Evolutionary conservation across 1,284 basidiomycete genomes (phyloP), one percentile per base, ranked within the genome.

Genomic region (Xerocomus nothofagi): DNA sequence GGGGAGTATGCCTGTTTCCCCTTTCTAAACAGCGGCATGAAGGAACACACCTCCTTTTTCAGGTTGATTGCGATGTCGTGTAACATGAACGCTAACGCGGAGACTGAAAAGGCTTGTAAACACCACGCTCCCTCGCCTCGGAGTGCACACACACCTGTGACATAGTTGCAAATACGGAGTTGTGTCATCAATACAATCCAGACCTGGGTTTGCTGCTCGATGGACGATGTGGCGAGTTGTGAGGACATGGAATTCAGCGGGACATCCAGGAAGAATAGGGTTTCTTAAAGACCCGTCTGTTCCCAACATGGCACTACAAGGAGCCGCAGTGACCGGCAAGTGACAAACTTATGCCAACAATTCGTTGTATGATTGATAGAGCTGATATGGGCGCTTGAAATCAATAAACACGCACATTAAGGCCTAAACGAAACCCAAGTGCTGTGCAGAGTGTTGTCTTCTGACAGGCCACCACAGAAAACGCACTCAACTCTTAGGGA

Each of bases 61-160:
- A 60, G 20, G 24, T 60, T 60, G 38, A 61, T 53, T 8, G 53
- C 17, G 33, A 61, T 53, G 29, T 60, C 58, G 32, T 60, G 59
- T 8, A 61, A 21, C 47, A 61, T 61, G 33, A 59, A 57, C 4
- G 20, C 18, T n/a, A 39, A 15, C 23, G 49, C 50, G 14, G 61
- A 61, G 37, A 55, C 54, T 55, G 20, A 49, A 44, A 36, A 8
- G 6, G n/a, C 18, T 27, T 24, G 33, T 39, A 15, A 34, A n/a
- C 23, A 10, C 26, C 21, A 8, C 20, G 6, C 11, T 36, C 14
- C 14, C 7, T 32, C n/a, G 11, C 3, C 11, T 20, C n/a, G 15
- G 17, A 29, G 8, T 23, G 32, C 14, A 20, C 21, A 23, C 38
- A 27, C 29, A 37, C 54, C 14, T 41, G 38, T 55, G n/a, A 33